Percentiles rank a stretch among this genome's conserved stretches.
phyloP scores from a whole-genome alignment of 2,329 filamentous ascomycete genomes.

The Calonectria hongkongensis region DNA sequence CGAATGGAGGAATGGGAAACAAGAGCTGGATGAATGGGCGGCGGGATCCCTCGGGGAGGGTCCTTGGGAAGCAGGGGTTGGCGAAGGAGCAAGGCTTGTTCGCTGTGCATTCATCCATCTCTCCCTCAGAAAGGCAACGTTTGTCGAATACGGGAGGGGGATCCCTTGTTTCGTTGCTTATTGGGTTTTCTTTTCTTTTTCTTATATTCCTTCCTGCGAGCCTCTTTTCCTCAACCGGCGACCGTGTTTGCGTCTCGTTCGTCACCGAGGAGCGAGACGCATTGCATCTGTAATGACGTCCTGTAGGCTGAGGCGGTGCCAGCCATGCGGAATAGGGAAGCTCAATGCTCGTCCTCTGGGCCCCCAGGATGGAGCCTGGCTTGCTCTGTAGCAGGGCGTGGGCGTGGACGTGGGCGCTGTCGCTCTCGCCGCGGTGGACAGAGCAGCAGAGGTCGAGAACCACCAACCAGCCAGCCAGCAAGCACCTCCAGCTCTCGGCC shows the following conservation, averaged over 20 bases:
- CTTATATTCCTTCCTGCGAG: neutral
- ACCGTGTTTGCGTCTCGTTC: neutral
- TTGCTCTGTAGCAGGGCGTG: constrained; percentile 20
- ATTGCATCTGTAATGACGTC: neutral
- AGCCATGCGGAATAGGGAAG: constrained; percentile 2
- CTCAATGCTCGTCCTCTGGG: constrained; percentile 1
- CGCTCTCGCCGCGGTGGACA: constrained; percentile 14
- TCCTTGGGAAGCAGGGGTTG: constrained; percentile 20
- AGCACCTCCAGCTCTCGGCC: constrained; percentile 17
- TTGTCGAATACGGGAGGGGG: constrained; percentile 11
- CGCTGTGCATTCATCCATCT: constrained; percentile 7
- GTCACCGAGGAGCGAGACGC: neutral
- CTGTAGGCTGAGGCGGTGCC: constrained; percentile 2
- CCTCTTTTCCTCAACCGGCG: no score
- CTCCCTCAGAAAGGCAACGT: constrained; percentile 3
- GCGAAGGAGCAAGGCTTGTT: constrained; percentile 1
- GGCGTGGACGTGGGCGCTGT: neutral
- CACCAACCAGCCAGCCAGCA: neutral
- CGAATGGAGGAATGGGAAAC: constrained; percentile 21
- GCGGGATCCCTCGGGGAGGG: constrained; percentile 12
- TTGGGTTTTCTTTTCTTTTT: neutral
- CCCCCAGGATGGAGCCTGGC: constrained; percentile 7
- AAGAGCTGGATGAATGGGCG: constrained; percentile 13
- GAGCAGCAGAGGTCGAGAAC: constrained; percentile 16
- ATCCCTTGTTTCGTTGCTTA: neutral